Evolutionary conservation across 2,329 filamentous ascomycete species (phyloP).

Genomic region (Clonostachys byssicola): DNA sequence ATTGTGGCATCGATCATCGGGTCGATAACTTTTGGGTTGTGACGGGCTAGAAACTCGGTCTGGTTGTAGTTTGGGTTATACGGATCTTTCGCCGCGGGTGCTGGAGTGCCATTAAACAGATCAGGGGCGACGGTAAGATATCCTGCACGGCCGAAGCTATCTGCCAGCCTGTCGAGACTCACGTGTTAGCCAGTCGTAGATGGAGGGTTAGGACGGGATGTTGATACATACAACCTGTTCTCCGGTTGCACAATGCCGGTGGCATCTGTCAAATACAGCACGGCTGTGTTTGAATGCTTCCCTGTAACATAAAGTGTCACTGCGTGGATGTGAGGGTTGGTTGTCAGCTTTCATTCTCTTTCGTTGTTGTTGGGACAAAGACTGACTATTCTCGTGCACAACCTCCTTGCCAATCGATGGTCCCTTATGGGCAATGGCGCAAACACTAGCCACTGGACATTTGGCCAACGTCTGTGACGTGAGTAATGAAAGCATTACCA

Average conservation of each 20-base stretch:
- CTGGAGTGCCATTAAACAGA: conserved; percentile 14
- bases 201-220: neutral
- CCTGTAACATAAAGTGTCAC: conserved; percentile 6
- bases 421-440: neutral
- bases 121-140: conserved; percentile 17
- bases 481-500: no score
- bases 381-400: neutral
- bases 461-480: no score
- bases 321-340: neutral
- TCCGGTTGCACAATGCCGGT: conserved; percentile 12
- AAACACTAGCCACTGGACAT: no score
- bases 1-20: conserved; percentile 10
- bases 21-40: conserved; percentile 10
- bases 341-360: no score
- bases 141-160: conserved; percentile 17
- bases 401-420: neutral
- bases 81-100: conserved; percentile 4
- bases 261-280: conserved; percentile 7
- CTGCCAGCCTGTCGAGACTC: conserved; percentile 10
- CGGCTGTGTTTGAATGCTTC: conserved; percentile 4
- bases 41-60: conserved; percentile 10
- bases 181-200: neutral
- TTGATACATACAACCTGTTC: conserved; percentile 7
- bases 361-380: no score
- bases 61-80: conserved; percentile 11